phyloP scores from a whole-genome alignment of 106 monocot species.

The Acanthochlamys bracteata region DNA sequence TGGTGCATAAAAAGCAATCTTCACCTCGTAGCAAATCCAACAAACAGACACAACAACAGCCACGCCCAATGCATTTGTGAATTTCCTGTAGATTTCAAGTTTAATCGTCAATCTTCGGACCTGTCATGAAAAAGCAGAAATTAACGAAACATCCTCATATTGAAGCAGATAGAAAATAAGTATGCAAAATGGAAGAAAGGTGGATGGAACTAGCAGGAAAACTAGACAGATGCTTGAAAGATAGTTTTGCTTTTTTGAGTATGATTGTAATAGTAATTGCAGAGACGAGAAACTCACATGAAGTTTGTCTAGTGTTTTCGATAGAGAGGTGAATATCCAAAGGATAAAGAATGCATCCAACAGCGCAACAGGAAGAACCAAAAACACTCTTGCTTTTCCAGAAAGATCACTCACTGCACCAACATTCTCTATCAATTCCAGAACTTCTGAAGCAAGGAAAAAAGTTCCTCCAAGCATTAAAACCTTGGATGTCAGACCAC shows the following conservation, averaged over 20 bases:
- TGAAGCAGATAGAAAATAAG: too few relatives aligned
- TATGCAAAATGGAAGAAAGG: too few relatives aligned
- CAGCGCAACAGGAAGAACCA: slow-evolving; percentile 78
- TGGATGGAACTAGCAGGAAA: too few relatives aligned
- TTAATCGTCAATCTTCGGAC: slow-evolving; percentile 71
- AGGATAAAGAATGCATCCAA: slow-evolving; percentile 95
- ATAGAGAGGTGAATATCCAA: slow-evolving; percentile 94
- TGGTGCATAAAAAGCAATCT: too few relatives aligned
- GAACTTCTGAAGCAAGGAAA: slow-evolving; percentile 84
- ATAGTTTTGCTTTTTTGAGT: too few relatives aligned
- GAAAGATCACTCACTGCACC: slow-evolving; percentile 85
- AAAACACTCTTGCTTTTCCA: slow-evolving; percentile 82
- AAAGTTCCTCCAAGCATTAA: slow-evolving; percentile 88
- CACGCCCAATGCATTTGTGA: slow-evolving; percentile 75
- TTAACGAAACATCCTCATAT: not conserved
- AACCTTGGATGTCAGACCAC: slow-evolving; percentile 89
- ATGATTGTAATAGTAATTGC: too few relatives aligned
- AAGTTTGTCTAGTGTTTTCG: slow-evolving; percentile 86
- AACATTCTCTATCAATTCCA: slow-evolving; percentile 89
- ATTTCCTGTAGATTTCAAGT: slow-evolving; percentile 86
- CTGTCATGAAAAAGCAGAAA: slow-evolving; percentile 19
- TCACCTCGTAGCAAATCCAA: slow-evolving; percentile 90
- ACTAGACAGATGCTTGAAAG: too few relatives aligned
- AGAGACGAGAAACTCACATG: slow-evolving; percentile 58
- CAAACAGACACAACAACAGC: slow-evolving; percentile 82